Percentiles rank a stretch among this genome's conserved stretches.
Conservation (phyloP, 1,284 basidiomycete species). For the Sanguinoderma infundibulare region DNA sequence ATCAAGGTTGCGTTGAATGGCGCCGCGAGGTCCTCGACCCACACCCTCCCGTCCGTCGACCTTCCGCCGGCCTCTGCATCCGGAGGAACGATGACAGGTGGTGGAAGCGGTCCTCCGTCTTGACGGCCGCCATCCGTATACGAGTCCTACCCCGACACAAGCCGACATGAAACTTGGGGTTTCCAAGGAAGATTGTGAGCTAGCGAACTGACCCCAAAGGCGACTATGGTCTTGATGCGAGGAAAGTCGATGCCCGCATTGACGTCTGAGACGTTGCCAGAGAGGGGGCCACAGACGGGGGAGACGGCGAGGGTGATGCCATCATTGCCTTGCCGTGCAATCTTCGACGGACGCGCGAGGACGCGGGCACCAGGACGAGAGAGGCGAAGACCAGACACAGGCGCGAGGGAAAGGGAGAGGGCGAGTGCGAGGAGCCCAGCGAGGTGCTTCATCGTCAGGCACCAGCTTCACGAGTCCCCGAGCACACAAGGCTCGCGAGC, state of each 20-base stretch:
- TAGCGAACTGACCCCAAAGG: constrained; percentile 41
- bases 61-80: constrained; percentile 38
- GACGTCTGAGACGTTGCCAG: constrained; percentile 39
- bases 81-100: constrained; percentile 36
- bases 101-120: constrained; percentile 37
- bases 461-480: too few relatives aligned
- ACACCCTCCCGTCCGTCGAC: constrained; percentile 41
- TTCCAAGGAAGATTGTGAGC: too few relatives aligned
- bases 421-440: not conserved
- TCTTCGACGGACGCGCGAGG: not conserved
- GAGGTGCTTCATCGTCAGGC: not conserved
- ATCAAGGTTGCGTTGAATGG: constrained; percentile 40
- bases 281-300: constrained; percentile 39
- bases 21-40: constrained; percentile 40
- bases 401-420: not conserved
- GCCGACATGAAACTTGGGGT: too few relatives aligned
- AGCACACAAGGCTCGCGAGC: not conserved
- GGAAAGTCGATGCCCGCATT: constrained; percentile 40
- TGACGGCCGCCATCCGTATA: constrained; percentile 40
- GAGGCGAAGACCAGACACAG: not conserved
- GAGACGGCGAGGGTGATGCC: constrained; percentile 42
- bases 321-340: constrained; percentile 22
- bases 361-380: not conserved
- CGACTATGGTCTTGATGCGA: constrained; percentile 42
- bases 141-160: constrained; percentile 31